Conservation (phyloP, 192 early-diverging fungal species). For the Linnemannia zychae region DNA sequence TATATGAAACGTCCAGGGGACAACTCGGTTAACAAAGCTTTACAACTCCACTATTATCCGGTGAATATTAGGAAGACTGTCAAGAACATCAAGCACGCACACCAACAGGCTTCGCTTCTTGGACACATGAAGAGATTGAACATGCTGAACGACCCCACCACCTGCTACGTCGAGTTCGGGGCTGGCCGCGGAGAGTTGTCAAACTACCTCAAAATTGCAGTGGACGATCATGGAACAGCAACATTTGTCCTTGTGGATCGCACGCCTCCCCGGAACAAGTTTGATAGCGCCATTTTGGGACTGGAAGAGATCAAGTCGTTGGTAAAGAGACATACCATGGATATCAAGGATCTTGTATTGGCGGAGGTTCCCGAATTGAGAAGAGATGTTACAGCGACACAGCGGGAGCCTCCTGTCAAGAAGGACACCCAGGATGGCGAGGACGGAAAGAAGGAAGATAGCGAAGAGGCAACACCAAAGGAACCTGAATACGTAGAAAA, state of each 20-base stretch:
- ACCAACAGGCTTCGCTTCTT: slow-evolving; percentile 81
- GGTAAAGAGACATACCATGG: slow-evolving; percentile 77
- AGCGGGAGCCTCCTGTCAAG: slow-evolving; percentile 27
- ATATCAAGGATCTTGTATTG: slow-evolving; percentile 91
- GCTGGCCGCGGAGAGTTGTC: slow-evolving; percentile 77
- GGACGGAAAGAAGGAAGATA: neutral
- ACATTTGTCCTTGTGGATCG: slow-evolving; percentile 83
- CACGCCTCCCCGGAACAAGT: slow-evolving; percentile 82
- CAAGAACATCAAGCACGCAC: slow-evolving; percentile 63
- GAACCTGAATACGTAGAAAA: slow-evolving; percentile 47
- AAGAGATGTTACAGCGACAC: slow-evolving; percentile 48
- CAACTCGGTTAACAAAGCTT: neutral
- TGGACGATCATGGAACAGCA: slow-evolving; percentile 57
- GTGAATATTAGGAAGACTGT: slow-evolving; percentile 37
- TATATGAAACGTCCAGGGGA: neutral
- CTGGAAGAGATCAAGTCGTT: slow-evolving; percentile 49
- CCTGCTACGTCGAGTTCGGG: slow-evolving; percentile 87
- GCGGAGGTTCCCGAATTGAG: slow-evolving; percentile 61
- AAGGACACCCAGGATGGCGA: neutral
- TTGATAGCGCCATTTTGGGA: slow-evolving; percentile 60
- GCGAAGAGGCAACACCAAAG: neutral
- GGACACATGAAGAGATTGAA: slow-evolving; percentile 77
- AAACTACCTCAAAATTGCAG: slow-evolving; percentile 60
- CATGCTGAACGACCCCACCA: slow-evolving; percentile 65
- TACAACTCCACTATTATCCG: neutral